Evolutionary conservation across 2,329 filamentous ascomycete species (phyloP).

Genomic region (Hypoxylon sp.): DNA sequence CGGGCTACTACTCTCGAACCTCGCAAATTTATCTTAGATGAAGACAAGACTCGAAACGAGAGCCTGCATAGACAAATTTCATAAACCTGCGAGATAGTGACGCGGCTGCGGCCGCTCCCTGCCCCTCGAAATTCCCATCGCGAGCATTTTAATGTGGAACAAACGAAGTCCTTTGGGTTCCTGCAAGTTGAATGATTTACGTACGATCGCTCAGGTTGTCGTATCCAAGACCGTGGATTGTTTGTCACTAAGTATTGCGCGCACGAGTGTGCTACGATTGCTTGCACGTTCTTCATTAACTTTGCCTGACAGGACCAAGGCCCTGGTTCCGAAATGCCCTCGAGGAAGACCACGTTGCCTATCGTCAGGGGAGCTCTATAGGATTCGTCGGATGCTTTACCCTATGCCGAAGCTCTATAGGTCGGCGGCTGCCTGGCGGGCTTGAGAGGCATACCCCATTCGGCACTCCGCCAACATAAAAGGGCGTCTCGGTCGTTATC

Average conservation of each 20-base stretch:
- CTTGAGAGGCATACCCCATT: slow-evolving; percentile 2
- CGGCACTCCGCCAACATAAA: not conserved
- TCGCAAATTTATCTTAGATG: slow-evolving; percentile 39
- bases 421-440: not conserved
- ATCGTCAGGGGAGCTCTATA: slow-evolving; percentile 8
- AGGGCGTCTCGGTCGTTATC: not conserved
- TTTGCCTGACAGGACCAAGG: slow-evolving; percentile 7
- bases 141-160: slow-evolving; percentile 1
- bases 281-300: slow-evolving; percentile 16
- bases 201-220: slow-evolving; percentile 12
- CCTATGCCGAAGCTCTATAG: not conserved
- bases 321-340: slow-evolving; percentile 9
- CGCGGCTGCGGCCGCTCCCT: slow-evolving; percentile 26
- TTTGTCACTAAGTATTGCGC: not conserved
- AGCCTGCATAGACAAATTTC: slow-evolving; percentile 26
- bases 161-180: not conserved
- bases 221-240: slow-evolving; percentile 18
- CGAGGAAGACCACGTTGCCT: slow-evolving; percentile 7
- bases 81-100: slow-evolving; percentile 32
- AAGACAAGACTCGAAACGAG: slow-evolving; percentile 32
- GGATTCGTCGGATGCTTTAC: slow-evolving; percentile 1
- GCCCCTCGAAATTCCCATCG: slow-evolving; percentile 9
- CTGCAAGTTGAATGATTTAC: slow-evolving; percentile 23
- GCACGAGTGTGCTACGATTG: slow-evolving; percentile 3
- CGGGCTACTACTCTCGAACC: slow-evolving; percentile 22